phyloP scores from a whole-genome alignment of 306 rosid genomes.

The Quercus dentata region DNA sequence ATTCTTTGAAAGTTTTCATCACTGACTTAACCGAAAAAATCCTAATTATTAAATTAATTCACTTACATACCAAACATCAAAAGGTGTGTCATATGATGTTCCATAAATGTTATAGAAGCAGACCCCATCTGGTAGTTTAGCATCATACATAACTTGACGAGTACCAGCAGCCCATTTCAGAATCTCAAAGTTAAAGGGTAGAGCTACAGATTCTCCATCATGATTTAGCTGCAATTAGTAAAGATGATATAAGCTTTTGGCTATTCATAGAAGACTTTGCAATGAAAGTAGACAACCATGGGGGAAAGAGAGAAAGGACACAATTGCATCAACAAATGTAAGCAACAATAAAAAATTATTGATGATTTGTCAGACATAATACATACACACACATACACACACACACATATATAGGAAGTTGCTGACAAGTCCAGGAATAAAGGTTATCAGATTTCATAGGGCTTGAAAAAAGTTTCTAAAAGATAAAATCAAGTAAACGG shows the following conservation, averaged over 20 bases:
- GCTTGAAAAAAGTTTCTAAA: neutral
- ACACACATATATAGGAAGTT: neutral
- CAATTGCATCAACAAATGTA: neutral
- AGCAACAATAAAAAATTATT: neutral
- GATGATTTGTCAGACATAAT: neutral
- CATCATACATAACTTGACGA: slow-evolving; percentile 48
- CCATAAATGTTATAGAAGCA: slow-evolving; percentile 88
- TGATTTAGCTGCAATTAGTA: slow-evolving; percentile 58
- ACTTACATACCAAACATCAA: slow-evolving; percentile 78
- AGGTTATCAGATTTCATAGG: neutral
- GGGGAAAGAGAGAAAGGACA: neutral
- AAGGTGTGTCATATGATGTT: slow-evolving; percentile 71
- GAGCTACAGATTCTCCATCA: slow-evolving; percentile 53
- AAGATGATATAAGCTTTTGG: slow-evolving; percentile 20
- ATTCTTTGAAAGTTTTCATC: slow-evolving; percentile 8
- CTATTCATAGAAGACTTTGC: neutral
- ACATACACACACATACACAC: neutral
- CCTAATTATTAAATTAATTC: slow-evolving; percentile 11
- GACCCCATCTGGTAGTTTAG: slow-evolving; percentile 76
- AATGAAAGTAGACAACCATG: neutral
- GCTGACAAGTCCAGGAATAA: neutral
- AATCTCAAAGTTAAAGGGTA: slow-evolving; percentile 76
- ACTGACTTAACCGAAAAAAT: slow-evolving; percentile 9
- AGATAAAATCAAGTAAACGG: neutral
- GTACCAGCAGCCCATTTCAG: slow-evolving; percentile 72